Evolutionary conservation across 2,329 filamentous ascomycete genomes (phyloP), one percentile per base, ranked within the genome.

Genomic region (Colletotrichum karsti): DNA sequence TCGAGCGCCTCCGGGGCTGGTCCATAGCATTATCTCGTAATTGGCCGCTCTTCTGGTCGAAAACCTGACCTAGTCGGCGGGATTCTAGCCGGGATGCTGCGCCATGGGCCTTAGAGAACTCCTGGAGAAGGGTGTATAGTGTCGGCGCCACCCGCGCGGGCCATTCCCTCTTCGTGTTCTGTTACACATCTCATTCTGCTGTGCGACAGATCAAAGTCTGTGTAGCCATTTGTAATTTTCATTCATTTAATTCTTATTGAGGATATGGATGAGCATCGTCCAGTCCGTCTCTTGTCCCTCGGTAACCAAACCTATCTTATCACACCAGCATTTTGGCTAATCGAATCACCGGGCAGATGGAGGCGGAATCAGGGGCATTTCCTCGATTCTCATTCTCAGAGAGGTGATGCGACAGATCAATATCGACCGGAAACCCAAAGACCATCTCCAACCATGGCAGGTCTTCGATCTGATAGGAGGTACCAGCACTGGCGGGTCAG

Each of bases 381-480:
- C 69, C 13, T 67, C 62, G 7, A 63, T 71, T 26, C 33, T 63
- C 1, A 39, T 71, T 5, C 58, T 71, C 10, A 69, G 54, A 30
- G 69, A 69, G 7, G 22, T 71, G n/a, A 71, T 71, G 69, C 53
- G 54, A 18, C 62, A 61, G 15, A 37, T 71, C 0, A 71, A 71
- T 24, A 22, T 33, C 8, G 62, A 56, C 24, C 56, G 66, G 2
- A 51, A 51, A n/a, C n/a, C 42, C 5, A 18, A 41, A 28, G 41
- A 56, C n/a, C 62, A 61, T 9, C 56, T 71, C 5, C 55, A 67
- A 15, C 66, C 67, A n/a, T 69, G 69, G 66, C 61, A 71, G 8
- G 57, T 69, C 8, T 71, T 71, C n/a, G 69, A 71, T 53, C 62
- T 71, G n/a, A 71, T 71, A 12, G 69, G 69, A 22, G 69, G 69